Evolutionary conservation across 1,284 basidiomycete species (phyloP).

Genomic region (Coniophora puteana): DNA sequence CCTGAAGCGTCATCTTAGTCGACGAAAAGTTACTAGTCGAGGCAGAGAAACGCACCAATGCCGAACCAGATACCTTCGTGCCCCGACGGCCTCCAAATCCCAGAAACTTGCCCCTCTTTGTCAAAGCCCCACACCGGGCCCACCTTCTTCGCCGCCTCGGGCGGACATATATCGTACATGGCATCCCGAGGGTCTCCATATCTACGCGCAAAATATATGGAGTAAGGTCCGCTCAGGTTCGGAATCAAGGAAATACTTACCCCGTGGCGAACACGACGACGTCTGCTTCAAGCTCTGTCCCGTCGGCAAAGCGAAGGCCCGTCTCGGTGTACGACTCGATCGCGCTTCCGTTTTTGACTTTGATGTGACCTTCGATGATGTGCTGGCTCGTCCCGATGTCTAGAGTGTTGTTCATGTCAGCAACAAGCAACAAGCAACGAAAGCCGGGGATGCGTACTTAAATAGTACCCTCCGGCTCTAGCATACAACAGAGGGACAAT

Average conservation of each 20-base stretch:
- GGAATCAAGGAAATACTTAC: constrained; percentile 12
- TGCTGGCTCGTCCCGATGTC: constrained; percentile 37
- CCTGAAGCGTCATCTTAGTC: constrained; percentile 23
- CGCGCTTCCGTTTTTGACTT: constrained; percentile 37
- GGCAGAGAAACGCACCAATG: constrained; percentile 19
- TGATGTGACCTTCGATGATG: constrained; percentile 42
- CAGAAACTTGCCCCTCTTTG: constrained; percentile 40
- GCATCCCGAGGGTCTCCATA: constrained; percentile 26
- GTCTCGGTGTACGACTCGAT: constrained; percentile 32
- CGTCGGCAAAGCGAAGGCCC: constrained; percentile 39
- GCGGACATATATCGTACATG: constrained; percentile 34
- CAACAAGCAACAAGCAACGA: not conserved
- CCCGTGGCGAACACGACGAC: constrained; percentile 44
- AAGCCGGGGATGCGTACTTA: constrained; percentile 10
- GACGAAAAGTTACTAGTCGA: constrained; percentile 1
- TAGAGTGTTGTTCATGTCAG: constrained; percentile 8
- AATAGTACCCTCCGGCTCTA: constrained; percentile 47
- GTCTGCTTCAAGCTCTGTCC: constrained; percentile 40
- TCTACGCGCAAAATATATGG: constrained; percentile 11
- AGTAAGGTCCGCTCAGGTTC: not conserved
- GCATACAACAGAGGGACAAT: constrained; percentile 40
- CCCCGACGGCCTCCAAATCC: constrained; percentile 32
- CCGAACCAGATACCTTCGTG: constrained; percentile 32
- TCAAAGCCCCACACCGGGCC: constrained; percentile 41
- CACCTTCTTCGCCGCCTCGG: constrained; percentile 33